Base-by-base conservation (phyloP, 164 flowering plant species). In the Vitis amurensis region DNA sequence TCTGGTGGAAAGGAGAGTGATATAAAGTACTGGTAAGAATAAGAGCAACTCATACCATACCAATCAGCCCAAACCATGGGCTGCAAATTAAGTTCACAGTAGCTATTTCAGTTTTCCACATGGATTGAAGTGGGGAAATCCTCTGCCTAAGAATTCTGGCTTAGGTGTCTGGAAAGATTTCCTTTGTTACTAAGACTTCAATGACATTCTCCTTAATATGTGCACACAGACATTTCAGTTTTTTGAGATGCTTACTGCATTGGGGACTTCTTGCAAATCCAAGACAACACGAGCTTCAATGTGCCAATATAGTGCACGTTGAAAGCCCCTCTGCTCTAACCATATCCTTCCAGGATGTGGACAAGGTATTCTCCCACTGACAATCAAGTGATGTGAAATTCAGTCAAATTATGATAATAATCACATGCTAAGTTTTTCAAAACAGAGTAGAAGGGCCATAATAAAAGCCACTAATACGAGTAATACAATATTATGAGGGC, bases 281-380 rank as follows among this genome's bases (percentile, higher is more conserved):
- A 95, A 80, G 14, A 95, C 96, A 48, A 95, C 99, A 2, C 94
- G 93, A 74, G 99, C 98, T 84, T 95, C 98, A 59, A 95, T 95
- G 74, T 92, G 98, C 99, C 98, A 95, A 80, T 92, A 92, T 29
- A 95, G 68, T 11, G 96, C 93, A 61, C 91, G 78, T 71, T 95
- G 95, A 75, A 92, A 72, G 11, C 99, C 99, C 84, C 95, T 90
- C 68, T 95, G 98, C 83, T 92, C 95, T 69, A 95, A 68, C 99
- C 99, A 95, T 84, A 92, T 91, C 70, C 97, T 77, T 58, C 97
- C 98, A 1, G 97, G 96, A 84, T 91, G 86, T 13, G 96, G 97
- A 73, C 98, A 95, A 57, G 95, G 97, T 73, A 95, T 91, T 78
- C 84, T 85, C 73, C 86, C 93, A 76, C 98, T 92, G 72, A 37